Evolutionary conservation across 228 moss, liverwort and hornwort genomes (phyloP), one percentile per base, ranked within the genome.

Genomic region (Sphagnum fallax): DNA sequence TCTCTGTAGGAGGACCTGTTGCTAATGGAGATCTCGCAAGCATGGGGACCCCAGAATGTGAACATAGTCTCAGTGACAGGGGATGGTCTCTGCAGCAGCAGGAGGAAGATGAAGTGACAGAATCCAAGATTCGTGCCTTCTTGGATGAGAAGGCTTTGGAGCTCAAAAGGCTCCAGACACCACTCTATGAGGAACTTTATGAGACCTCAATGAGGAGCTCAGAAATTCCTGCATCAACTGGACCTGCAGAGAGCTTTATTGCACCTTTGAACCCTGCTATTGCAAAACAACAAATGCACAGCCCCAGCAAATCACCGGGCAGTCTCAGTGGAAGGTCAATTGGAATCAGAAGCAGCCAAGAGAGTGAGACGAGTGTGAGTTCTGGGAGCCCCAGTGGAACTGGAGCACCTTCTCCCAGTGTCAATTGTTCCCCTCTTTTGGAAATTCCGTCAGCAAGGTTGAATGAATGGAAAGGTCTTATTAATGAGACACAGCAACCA

Each of bases 111-210:
- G 96, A 96, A 51, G 89, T 92, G 47, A 92, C 92, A 0, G 96
- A 96, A 78, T 86, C 90, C 58, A 92, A 91, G 73, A 92, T 96
- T 67, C 83, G 89, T 55, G 92, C 92, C 12, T 96, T 96, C 70
- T 67, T 96, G 57, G 96, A 91, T 62, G 96, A 96, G 71, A 96
- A 96, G 83, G 96, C 96, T 5, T 65, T 88, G 73, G 96, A 96
- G 78, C 49, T 96, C 51, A 89, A 83, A 77, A 87, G 84, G 68
- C 71, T 96, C 67, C 96, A 91, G 70, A 80, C 91, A 9, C 92
- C 96, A 51, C 79, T 96, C 6, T 96, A 89, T 65, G 96, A 91
- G 78, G 92, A 96, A 69, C 84, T 80, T 4, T 84, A 89, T 52
- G 90, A 85, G 91, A 88, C 75, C 61, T 69, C 61, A 6, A 67